phyloP scores from a whole-genome alignment of 345 rosid genomes.

The Corchorus olitorius region DNA sequence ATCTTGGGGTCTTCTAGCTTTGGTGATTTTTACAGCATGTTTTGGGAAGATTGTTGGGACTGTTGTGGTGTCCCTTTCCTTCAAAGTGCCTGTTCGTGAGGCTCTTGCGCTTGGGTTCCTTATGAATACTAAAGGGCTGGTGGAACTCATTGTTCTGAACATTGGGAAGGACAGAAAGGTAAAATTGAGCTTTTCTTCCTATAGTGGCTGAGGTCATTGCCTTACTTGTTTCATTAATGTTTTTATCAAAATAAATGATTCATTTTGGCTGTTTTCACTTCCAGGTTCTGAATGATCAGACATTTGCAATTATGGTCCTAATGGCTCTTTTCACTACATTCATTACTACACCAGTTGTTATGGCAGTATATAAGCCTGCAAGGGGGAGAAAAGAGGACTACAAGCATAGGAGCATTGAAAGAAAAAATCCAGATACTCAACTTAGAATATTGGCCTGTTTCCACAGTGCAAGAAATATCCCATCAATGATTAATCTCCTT shows the following conservation, averaged over 20 bases:
- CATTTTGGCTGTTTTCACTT: not conserved
- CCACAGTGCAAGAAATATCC: slow-evolving; percentile 53
- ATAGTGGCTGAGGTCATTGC: not conserved
- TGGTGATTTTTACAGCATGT: slow-evolving; percentile 69
- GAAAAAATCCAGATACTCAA: slow-evolving; percentile 42
- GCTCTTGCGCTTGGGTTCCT: slow-evolving; percentile 67
- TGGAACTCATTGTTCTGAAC: slow-evolving; percentile 88
- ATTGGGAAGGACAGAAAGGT: slow-evolving; percentile 82
- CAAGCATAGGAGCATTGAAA: slow-evolving; percentile 51
- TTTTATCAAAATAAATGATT: not conserved
- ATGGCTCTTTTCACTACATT: slow-evolving; percentile 87
- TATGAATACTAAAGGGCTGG: slow-evolving; percentile 87
- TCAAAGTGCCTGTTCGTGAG: slow-evolving; percentile 52
- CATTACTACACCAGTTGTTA: slow-evolving; percentile 71
- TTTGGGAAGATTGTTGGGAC: slow-evolving; percentile 75
- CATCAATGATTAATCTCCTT: slow-evolving; percentile 63
- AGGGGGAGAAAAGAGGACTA: slow-evolving; percentile 31
- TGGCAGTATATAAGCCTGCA: slow-evolving; percentile 68
- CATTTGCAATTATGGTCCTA: slow-evolving; percentile 75
- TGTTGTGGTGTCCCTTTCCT: slow-evolving; percentile 42
- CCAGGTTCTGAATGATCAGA: slow-evolving; percentile 80
- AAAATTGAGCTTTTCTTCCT: not conserved
- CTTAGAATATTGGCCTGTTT: slow-evolving; percentile 65
- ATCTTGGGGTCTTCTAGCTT: slow-evolving; percentile 71
- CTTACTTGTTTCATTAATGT: not conserved